phyloP scores from a whole-genome alignment of 23 red algal genomes.

The Cyanidium caldarium region DNA sequence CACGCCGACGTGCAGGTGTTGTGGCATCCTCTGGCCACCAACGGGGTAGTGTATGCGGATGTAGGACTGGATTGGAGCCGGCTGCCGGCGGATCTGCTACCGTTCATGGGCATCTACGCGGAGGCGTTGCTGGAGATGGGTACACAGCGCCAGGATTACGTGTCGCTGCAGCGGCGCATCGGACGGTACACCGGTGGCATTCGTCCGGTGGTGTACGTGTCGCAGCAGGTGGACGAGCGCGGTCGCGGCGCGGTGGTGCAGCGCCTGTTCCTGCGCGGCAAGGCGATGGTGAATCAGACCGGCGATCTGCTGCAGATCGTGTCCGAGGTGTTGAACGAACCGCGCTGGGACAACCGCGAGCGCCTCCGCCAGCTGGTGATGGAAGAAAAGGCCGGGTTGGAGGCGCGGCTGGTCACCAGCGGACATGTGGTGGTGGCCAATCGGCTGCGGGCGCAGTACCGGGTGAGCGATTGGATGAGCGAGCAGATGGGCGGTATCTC shows the following conservation, averaged over 20 bases:
- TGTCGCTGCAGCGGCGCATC: conserved; percentile 58
- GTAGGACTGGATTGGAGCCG: conserved; percentile 54
- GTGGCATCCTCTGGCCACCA: conserved; percentile 62
- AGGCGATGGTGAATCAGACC: conserved; percentile 29
- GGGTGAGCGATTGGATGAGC: conserved; percentile 29
- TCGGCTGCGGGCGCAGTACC: conserved; percentile 56
- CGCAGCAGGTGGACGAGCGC: conserved; percentile 31
- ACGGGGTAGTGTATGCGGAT: conserved; percentile 79
- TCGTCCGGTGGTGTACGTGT: conserved; percentile 16
- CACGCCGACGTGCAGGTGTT: conserved; percentile 32
- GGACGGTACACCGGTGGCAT: conserved; percentile 82
- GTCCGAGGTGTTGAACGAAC: conserved; percentile 54
- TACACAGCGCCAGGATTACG: conserved; percentile 55
- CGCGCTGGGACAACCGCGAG: conserved; percentile 44
- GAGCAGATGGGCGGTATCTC: conserved; percentile 78
- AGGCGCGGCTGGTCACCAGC: conserved; percentile 39
- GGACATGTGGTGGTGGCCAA: conserved; percentile 52
- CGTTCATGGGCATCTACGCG: conserved; percentile 43
- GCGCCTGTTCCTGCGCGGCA: conserved; percentile 61
- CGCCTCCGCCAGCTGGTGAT: conserved; percentile 73
- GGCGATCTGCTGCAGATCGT: conserved; percentile 33
- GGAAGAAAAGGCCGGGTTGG: conserved; percentile 67
- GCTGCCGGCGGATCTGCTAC: conserved; percentile 46
- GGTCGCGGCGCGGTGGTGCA: conserved; percentile 41
- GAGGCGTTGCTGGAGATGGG: conserved; percentile 58